Conservation (phyloP, 2,329 filamentous ascomycete species). For the Cadophora sp. region DNA sequence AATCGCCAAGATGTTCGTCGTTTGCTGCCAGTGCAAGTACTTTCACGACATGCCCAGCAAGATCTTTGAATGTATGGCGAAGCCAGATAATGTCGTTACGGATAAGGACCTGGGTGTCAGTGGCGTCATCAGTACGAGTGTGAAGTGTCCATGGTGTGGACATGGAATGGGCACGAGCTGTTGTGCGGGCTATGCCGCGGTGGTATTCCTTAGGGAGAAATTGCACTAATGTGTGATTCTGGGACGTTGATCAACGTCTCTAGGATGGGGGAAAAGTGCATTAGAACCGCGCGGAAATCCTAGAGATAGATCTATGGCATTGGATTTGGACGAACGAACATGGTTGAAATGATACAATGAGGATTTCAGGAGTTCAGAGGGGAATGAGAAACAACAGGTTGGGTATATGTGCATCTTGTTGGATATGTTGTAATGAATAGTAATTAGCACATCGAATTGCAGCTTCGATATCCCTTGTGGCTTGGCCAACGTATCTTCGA, state of each 20-base stretch:
- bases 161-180: conserved; percentile 74
- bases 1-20: conserved; percentile 67
- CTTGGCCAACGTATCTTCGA: not conserved
- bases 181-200: conserved; percentile 72
- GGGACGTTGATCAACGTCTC: not conserved
- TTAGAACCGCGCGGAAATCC: not conserved
- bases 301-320: not conserved
- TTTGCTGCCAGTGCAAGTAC: conserved; percentile 69
- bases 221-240: conserved; percentile 51
- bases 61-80: conserved; percentile 69
- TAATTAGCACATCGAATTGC: not conserved
- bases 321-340: not conserved
- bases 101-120: conserved; percentile 59
- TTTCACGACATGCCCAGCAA: conserved; percentile 71
- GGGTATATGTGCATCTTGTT: not conserved
- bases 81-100: conserved; percentile 60
- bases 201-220: conserved; percentile 70
- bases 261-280: not conserved
- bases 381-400: not conserved
- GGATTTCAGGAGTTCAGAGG: not conserved
- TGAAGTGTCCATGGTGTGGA: conserved; percentile 74
- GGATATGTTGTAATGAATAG: not conserved
- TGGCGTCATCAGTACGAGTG: conserved; percentile 64
- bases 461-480: not conserved
- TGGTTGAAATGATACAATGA: not conserved